Conservation (phyloP, 2,329 filamentous ascomycete species). For the Aspergillus persii region DNA sequence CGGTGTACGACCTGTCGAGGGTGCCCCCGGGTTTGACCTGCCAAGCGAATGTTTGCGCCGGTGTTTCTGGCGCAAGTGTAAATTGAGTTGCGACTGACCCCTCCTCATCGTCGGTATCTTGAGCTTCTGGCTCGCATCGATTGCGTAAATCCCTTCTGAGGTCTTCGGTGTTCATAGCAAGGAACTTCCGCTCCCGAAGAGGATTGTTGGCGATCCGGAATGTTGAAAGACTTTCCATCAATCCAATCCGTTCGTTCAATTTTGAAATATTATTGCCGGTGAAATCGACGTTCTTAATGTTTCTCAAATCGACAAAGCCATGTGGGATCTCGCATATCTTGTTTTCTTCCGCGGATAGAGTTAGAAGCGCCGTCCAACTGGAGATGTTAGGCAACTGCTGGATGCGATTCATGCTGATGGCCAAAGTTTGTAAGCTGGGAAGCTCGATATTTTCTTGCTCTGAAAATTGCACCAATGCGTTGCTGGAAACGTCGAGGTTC, state of each 20-base stretch:
- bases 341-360: constrained; percentile 78
- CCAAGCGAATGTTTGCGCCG: constrained; percentile 31
- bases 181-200: constrained; percentile 79
- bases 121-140: constrained; percentile 56
- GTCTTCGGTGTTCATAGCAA: constrained; percentile 75
- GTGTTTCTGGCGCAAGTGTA: constrained; percentile 46
- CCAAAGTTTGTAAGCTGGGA: constrained; percentile 70
- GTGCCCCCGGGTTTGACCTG: constrained; percentile 45
- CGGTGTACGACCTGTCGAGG: constrained; percentile 68
- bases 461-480: constrained; percentile 61
- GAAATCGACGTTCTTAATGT: constrained; percentile 75
- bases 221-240: constrained; percentile 74
- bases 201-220: constrained; percentile 87
- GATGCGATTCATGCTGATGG: constrained; percentile 78
- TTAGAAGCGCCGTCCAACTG: constrained; percentile 71
- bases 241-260: constrained; percentile 71
- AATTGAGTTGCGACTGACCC: constrained; percentile 42
- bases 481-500: constrained; percentile 72
- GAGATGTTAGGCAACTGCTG: constrained; percentile 69
- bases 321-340: constrained; percentile 71
- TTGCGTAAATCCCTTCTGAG: constrained; percentile 71
- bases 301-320: constrained; percentile 67
- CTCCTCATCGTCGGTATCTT: constrained; percentile 37
- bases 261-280: constrained; percentile 78
- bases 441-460: constrained; percentile 56